Conservation (phyloP, 2,329 filamentous ascomycete genomes). For the Phoma sp. region DNA sequence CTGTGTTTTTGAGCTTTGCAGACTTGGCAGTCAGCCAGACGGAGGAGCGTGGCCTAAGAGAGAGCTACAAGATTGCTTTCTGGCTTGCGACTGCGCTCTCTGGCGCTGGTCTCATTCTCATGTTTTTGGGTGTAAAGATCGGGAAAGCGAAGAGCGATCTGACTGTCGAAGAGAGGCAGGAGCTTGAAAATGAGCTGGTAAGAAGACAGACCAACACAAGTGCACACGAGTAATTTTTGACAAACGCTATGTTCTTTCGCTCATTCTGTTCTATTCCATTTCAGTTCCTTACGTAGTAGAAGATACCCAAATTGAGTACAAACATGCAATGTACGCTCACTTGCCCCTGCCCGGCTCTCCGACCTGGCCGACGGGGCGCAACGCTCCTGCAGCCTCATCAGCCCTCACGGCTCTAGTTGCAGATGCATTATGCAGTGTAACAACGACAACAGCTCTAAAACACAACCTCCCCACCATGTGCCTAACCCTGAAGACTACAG, state of each 20-base stretch:
- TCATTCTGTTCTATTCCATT: background rate
- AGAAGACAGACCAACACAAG: constrained; percentile 23
- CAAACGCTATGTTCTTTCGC: background rate
- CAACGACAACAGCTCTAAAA: too few relatives aligned
- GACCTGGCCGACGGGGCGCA: too few relatives aligned
- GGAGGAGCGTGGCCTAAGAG: constrained; percentile 32
- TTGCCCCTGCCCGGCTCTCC: too few relatives aligned
- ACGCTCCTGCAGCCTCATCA: too few relatives aligned
- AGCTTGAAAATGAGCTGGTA: constrained; percentile 39
- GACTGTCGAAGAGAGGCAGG: constrained; percentile 40
- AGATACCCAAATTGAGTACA: constrained; percentile 2
- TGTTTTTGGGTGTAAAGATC: constrained; percentile 47
- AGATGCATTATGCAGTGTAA: too few relatives aligned
- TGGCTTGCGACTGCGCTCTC: constrained; percentile 44
- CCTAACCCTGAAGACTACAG: too few relatives aligned
- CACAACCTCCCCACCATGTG: too few relatives aligned
- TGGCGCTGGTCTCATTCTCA: constrained; percentile 37
- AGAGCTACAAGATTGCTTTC: constrained; percentile 48
- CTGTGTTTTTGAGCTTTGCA: constrained; percentile 44
- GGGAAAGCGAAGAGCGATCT: constrained; percentile 45
- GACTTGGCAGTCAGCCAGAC: constrained; percentile 46
- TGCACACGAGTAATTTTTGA: background rate
- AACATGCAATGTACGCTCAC: background rate
- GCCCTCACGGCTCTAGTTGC: too few relatives aligned
- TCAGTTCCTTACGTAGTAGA: background rate